phyloP scores from a whole-genome alignment of 2,329 filamentous ascomycete genomes.

The Fusarium haematococcum region DNA sequence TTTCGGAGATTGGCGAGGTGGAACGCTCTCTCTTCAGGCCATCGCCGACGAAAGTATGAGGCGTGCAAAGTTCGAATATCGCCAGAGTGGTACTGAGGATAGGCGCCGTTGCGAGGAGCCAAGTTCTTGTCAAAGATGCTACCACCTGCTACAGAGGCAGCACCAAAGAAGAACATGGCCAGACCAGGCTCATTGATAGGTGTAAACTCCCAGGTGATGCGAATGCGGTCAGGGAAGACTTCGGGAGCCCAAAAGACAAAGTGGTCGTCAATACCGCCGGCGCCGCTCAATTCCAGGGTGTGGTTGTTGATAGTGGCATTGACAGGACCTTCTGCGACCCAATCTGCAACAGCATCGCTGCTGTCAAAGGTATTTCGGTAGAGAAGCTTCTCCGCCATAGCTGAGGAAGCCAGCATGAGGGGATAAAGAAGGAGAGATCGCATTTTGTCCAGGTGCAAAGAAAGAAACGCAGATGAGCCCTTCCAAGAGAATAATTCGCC shows the following conservation, averaged over 20 bases:
- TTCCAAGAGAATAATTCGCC: not conserved
- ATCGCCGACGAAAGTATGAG: conserved; percentile 41
- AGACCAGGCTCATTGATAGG: conserved; percentile 34
- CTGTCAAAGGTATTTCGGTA: conserved; percentile 37
- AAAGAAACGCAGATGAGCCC: not conserved
- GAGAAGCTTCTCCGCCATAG: conserved; percentile 31
- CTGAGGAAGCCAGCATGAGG: conserved; percentile 6
- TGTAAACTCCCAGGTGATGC: conserved; percentile 40
- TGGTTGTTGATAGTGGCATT: conserved; percentile 34
- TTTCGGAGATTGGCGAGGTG: conserved; percentile 40
- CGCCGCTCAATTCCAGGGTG: conserved; percentile 35
- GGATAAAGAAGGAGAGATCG: conserved; percentile 7
- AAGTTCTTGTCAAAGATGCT: conserved; percentile 39
- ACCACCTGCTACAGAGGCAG: conserved; percentile 27
- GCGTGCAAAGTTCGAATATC: conserved; percentile 40
- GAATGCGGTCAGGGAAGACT: conserved; percentile 39
- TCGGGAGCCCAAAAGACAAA: conserved; percentile 41
- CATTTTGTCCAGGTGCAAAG: not conserved
- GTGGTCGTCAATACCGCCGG: conserved; percentile 26
- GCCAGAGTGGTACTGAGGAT: conserved; percentile 40
- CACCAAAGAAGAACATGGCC: conserved; percentile 42
- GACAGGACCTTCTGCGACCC: conserved; percentile 38
- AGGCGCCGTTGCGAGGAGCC: conserved; percentile 36
- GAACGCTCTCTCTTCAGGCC: conserved; percentile 40
- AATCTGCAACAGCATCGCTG: conserved; percentile 22